A percentile compares a stretch with the other conserved stretches of the same genome.
Evolutionary conservation across 441 rosid species (phyloP).

Genomic region (Capsella rubella): DNA sequence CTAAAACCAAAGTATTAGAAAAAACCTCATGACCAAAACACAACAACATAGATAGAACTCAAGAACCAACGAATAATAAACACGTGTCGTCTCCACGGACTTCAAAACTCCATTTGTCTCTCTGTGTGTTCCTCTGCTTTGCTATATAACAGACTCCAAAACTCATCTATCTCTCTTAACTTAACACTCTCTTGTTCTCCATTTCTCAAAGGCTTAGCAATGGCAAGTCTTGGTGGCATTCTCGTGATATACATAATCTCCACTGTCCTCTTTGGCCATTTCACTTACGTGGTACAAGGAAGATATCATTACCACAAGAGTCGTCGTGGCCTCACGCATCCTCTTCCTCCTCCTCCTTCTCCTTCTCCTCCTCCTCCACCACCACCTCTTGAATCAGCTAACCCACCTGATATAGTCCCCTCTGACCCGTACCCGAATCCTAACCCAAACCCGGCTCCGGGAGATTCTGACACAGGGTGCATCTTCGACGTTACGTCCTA

Average conservation of each 20-base stretch:
- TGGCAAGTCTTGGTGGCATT: constrained; percentile 35
- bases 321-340: constrained; percentile 46
- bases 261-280: constrained; percentile 34
- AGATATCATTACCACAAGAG: constrained; percentile 76
- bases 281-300: constrained; percentile 44
- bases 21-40: constrained; percentile 19
- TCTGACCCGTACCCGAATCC: constrained; percentile 60
- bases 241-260: constrained; percentile 37
- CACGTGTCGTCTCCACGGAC: constrained; percentile 42
- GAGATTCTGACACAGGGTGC: constrained; percentile 41
- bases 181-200: not conserved
- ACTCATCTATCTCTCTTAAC: constrained; percentile 20
- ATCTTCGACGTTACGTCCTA: constrained; percentile 71
- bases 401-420: constrained; percentile 56
- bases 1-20: constrained; percentile 15
- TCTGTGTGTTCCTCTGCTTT: constrained; percentile 14
- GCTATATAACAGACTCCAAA: constrained; percentile 37
- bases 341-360: constrained; percentile 48
- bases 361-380: constrained; percentile 24
- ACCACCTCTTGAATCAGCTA: constrained; percentile 28
- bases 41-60: constrained; percentile 38
- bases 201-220: constrained; percentile 1
- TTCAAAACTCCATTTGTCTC: constrained; percentile 34
- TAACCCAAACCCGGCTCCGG: constrained; percentile 54
- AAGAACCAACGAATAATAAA: constrained; percentile 30